Base-by-base conservation (phyloP, 257 asterid genomes). In the Ehretia macrophylla region DNA sequence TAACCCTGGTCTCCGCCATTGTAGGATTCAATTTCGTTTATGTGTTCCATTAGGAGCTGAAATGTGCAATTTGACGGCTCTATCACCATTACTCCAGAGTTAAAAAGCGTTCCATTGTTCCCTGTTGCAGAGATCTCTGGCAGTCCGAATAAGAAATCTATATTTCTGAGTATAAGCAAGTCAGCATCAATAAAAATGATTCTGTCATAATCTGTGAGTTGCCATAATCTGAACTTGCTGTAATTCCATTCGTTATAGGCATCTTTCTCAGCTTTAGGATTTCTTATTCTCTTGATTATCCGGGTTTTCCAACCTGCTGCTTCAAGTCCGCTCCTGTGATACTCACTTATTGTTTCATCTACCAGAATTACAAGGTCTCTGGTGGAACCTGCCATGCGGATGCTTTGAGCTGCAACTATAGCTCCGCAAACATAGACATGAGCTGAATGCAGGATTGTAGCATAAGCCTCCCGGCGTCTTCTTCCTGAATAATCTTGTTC, bases 201-300 rank as follows among this genome's bases (percentile, higher is more conserved):
- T 63, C 77, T 86, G 27, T 87, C 95, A 32, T 86, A 90, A 35
- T 90, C 97, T 0, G 97, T 90, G 46, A 90, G 65, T 67, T 90
- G 96, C 97, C 97, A 90, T 49, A 90, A 63, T 17, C 97, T 69
- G 70, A 90, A 90, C 79, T 90, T 90, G 85, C 97, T 90, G 66
- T 90, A 90, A 71, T 90, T 90, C 97, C 97, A 90, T 40, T 87
- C 97, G 10, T 90, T 90, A 79, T 90, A 90, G 2, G 97, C 95
- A 21, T 90, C 95, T 63, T 83, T 85, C 68, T 90, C 97, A 1
- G 97, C 97, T 62, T 82, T 84, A 0, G 97, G 97, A 49, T 90
- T 90, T 53, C 96, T 23, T n/a, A 90, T 90, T 51, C 97, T 71
- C 59, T 79, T 51, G 42, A 87, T 90, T 16, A 84, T 87, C 57